A percentile compares a stretch with the other conserved stretches of the same genome.
Conservation (phyloP, 176 grass and related monocot species). For the Zoysia pacifica region DNA sequence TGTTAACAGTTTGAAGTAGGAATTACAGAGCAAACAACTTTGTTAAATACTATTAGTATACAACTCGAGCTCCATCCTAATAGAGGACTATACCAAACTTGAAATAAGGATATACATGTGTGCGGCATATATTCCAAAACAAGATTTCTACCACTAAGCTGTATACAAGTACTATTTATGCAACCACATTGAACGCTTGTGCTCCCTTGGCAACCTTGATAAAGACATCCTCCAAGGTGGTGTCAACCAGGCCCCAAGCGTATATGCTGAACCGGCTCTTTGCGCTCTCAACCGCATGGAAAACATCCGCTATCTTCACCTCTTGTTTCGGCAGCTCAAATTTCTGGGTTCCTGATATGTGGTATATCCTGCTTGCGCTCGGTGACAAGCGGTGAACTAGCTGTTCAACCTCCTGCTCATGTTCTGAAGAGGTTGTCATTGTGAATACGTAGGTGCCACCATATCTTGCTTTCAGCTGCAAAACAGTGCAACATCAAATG, state of each 20-base stretch:
- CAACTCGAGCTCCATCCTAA: conserved; percentile 12
- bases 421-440: conserved; percentile 54
- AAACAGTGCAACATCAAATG: neutral
- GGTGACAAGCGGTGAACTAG: conserved; percentile 47
- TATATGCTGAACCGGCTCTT: conserved; percentile 40
- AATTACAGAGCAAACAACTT: neutral
- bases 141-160: neutral
- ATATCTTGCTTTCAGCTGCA: conserved; percentile 62
- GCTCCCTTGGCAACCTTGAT: conserved; percentile 55
- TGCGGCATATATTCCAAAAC: conserved; percentile 6
- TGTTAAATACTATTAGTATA: neutral
- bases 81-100: conserved; percentile 1
- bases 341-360: conserved; percentile 65
- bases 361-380: conserved; percentile 55
- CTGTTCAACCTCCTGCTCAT: conserved; percentile 50
- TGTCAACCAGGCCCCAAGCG: conserved; percentile 61
- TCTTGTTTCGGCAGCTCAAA: conserved; percentile 64
- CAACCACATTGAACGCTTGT: conserved; percentile 32
- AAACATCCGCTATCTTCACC: conserved; percentile 51
- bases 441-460: conserved; percentile 58
- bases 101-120: conserved; percentile 5
- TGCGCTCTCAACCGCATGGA: conserved; percentile 51
- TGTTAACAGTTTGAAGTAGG: neutral
- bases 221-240: conserved; percentile 66
- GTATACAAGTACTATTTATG: conserved; percentile 1